These are phyloP conservation scores for Neurospora tetrasperma DNA, from an alignment of 495 filamentous ascomycete genomes.

Conservation along the genomic window DNA sequence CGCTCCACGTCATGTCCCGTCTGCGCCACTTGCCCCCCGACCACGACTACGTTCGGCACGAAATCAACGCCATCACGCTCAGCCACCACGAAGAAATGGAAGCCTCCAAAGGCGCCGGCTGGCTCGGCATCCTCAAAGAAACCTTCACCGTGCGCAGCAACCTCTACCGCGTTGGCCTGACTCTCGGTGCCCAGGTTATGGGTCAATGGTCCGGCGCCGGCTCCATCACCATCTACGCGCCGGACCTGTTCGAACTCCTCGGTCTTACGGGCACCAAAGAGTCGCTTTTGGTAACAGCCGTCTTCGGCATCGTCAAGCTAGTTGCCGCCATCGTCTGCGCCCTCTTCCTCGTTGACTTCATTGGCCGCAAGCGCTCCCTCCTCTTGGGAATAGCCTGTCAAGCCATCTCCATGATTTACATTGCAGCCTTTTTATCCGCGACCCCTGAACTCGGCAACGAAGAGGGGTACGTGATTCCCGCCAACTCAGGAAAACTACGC, in stretches of 20 bases:
- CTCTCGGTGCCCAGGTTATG: constrained; percentile 49
- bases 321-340: constrained; percentile 52
- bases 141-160: constrained; percentile 50
- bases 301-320: constrained; percentile 65
- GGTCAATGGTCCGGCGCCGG: constrained; percentile 63
- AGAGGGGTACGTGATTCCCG: constrained; percentile 16
- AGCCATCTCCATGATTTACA: constrained; percentile 55
- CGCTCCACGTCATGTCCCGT: constrained; percentile 34
- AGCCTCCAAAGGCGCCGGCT: constrained; percentile 46
- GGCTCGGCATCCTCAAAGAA: constrained; percentile 47
- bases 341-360: constrained; percentile 63
- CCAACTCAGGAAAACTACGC: constrained; percentile 14
- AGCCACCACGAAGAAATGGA: constrained; percentile 44
- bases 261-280: constrained; percentile 52
- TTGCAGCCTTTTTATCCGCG: constrained; percentile 53
- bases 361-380: constrained; percentile 61
- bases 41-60: constrained; percentile 38
- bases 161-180: constrained; percentile 53
- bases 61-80: constrained; percentile 39
- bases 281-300: constrained; percentile 53
- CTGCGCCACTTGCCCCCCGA: constrained; percentile 40
- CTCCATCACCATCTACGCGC: constrained; percentile 56
- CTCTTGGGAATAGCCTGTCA: constrained; percentile 53
- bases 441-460: constrained; percentile 36
- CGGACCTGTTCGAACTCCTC: constrained; percentile 54